Evolutionary conservation across 352 stramenopile species (phyloP), one percentile per base, ranked within the genome.

Genomic region (Phytophthora podocarpi): DNA sequence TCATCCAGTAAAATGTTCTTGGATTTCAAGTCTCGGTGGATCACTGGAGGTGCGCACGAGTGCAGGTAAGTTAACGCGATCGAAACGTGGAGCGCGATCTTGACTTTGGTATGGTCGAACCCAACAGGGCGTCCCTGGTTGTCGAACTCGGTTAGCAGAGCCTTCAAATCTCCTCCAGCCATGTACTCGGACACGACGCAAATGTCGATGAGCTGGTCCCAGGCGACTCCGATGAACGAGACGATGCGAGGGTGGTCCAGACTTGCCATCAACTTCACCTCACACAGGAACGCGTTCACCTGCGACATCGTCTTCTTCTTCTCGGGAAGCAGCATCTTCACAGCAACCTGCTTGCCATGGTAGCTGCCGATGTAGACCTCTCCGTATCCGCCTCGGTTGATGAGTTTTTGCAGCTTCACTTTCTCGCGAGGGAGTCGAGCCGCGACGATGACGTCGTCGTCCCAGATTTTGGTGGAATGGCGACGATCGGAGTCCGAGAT

Each of bases 111-210:
- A n/a, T 34, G 46, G 37, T 82, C 56, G 26, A 68, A 71, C 0
- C 42, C 45, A 41, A 78, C 53, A 9, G 70, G 58, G 1, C 56
- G 66, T 6, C 30, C 41, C 18, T 64, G 36, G 2, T 63, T 21
- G 5, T 82, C 57, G 26, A 60, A 80, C 2, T 70, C 36, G 0
- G 27, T 61, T 8, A 86, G 37, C 40, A 81, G 26, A 20, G 47
- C 57, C 18, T 73, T 72, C 15, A 87, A 42, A 26, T 87, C 74
- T 0, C 63, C 57, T 1, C 63, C 57, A 32, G 45, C 62, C 77
- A 87, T 87, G 70, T 77, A 82, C 55, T 87, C 77, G 13, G 71
- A 80, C 9, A 87, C 56, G 3, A 70, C 70, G 16, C 66, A 76
- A 12, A 82, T 40, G 18, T 78, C 62, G 8, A 59, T 67, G 21